Base-by-base conservation (phyloP, 129 eudicot species). In the Deinandra increscens region DNA sequence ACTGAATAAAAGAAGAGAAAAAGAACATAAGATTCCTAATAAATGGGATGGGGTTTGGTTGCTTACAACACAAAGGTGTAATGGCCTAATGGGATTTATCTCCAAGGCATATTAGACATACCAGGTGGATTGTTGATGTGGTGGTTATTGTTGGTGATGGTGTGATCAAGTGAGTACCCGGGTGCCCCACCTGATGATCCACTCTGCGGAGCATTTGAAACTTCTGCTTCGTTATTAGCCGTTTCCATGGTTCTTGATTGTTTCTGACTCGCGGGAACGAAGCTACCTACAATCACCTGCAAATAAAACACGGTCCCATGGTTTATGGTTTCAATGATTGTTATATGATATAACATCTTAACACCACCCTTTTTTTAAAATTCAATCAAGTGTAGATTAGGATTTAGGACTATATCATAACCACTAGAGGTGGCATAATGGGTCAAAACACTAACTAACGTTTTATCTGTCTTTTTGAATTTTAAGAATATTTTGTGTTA, bases 251-350 rank as follows among this genome's bases (percentile, higher is more conserved):
- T 59, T 15, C 42, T 12, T 41, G 64, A 42, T 26, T 49, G 70
- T 36, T 82, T 75, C 64, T 66, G 74, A 73, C 53, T 72, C 19
- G 77, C 19, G 8, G 64, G 68, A 37, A 71, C 65, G 58, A 82
- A 85, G 64, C 83, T 73, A 31, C 87, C 87, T 13, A 85, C 72
- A 26, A 85, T 65, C 20, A 85, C 64, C 87, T 85, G 75, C 64
- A 58, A 75, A 12, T 15, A 13, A 41, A 60, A n/a, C 62, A 69
- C 23, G n/a, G 39, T 29, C 0, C n/a, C 29, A 45, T 5, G 33
- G n/a, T n/a, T n/a, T n/a, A n/a, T n/a, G n/a, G 14, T 14, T 68
- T 12, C 5, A 68, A 34, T 34, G 66, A 36, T 15, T 34, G 14
- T 33, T 15, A 12, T 4, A 17, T 49, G 10, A 22, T 19, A 54